A percentile compares a stretch with the other conserved stretches of the same genome.
phyloP scores from a whole-genome alignment of 2,329 filamentous ascomycete species.

The Cyphellophora europaea region DNA sequence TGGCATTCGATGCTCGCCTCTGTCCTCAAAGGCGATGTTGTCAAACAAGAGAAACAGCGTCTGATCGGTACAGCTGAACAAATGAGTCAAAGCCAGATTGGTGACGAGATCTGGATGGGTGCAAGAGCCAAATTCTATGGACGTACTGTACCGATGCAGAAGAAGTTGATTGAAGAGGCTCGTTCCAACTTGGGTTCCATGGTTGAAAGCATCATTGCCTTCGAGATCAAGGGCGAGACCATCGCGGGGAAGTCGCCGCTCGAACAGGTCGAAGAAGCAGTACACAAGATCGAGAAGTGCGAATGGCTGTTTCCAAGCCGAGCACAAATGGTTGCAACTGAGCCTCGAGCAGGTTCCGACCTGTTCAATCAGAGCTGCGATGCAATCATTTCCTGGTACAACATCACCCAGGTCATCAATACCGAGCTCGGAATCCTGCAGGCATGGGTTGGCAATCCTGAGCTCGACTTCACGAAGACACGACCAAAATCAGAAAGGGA shows the following conservation, averaged over 20 bases:
- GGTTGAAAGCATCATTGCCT: slow-evolving; percentile 83
- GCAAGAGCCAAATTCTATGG: slow-evolving; percentile 77
- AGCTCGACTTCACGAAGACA: slow-evolving; percentile 78
- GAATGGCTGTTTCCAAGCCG: slow-evolving; percentile 79
- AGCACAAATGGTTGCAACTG: slow-evolving; percentile 60
- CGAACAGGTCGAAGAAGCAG: slow-evolving; percentile 82
- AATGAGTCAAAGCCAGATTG: slow-evolving; percentile 59
- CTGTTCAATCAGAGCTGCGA: slow-evolving; percentile 76
- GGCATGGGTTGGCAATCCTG: slow-evolving; percentile 93
- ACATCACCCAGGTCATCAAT: slow-evolving; percentile 92
- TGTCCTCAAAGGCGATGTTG: slow-evolving; percentile 90
- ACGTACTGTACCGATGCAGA: slow-evolving; percentile 72
- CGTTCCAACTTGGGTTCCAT: slow-evolving; percentile 62
- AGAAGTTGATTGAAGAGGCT: slow-evolving; percentile 78
- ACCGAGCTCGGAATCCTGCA: slow-evolving; percentile 85
- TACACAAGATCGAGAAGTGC: slow-evolving; percentile 81
- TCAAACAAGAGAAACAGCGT: slow-evolving; percentile 95
- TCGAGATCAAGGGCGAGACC: slow-evolving; percentile 86
- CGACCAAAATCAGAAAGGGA: slow-evolving; percentile 59
- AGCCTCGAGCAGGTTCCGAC: slow-evolving; percentile 66
- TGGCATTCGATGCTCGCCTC: slow-evolving; percentile 98
- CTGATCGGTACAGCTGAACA: slow-evolving; percentile 73
- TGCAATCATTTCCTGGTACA: slow-evolving; percentile 90
- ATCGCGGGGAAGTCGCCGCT: slow-evolving; percentile 81
- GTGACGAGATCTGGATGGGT: slow-evolving; percentile 75